Conservation (phyloP, 176 grass and related monocot genomes). For the Alloteropsis semialata region DNA sequence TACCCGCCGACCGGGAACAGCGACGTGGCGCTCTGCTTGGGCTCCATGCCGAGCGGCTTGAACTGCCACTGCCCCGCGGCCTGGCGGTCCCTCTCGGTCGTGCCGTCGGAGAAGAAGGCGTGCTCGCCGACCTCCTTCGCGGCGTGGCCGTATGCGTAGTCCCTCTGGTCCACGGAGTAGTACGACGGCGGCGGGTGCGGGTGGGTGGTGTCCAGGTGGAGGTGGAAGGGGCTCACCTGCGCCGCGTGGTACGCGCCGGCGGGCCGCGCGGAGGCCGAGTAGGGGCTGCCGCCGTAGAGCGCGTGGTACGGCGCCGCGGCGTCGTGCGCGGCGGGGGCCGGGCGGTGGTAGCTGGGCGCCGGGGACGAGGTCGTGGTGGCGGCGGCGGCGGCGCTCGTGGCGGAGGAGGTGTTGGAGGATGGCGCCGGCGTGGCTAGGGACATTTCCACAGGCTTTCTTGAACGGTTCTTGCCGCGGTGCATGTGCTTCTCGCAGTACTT, state of each 20-base stretch:
- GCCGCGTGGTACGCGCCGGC: background rate
- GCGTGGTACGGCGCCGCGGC: slow-evolving; percentile 33
- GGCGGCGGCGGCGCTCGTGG: slow-evolving; percentile 15
- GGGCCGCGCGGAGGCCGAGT: background rate
- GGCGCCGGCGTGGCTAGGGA: slow-evolving; percentile 59
- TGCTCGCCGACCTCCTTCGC: slow-evolving; percentile 69
- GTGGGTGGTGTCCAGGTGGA: slow-evolving; percentile 48
- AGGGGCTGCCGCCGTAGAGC: slow-evolving; percentile 41
- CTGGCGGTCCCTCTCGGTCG: slow-evolving; percentile 40
- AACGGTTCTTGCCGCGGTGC: slow-evolving; percentile 98
- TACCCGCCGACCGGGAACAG: slow-evolving; percentile 39
- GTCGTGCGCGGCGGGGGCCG: slow-evolving; percentile 28
- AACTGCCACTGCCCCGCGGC: slow-evolving; percentile 66
- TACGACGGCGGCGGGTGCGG: slow-evolving; percentile 49
- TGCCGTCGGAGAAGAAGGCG: slow-evolving; percentile 67
- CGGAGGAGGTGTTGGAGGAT: slow-evolving; percentile 18
- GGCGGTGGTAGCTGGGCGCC: slow-evolving; percentile 15
- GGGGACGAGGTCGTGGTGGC: slow-evolving; percentile 8
- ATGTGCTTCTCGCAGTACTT: slow-evolving; percentile 99
- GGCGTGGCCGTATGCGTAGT: slow-evolving; percentile 57
- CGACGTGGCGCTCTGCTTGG: slow-evolving; percentile 4
- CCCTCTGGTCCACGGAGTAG: slow-evolving; percentile 40
- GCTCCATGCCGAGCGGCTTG: slow-evolving; percentile 58
- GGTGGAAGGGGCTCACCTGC: slow-evolving; percentile 45
- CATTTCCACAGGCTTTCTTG: slow-evolving; percentile 99